A percentile compares a stretch with the other conserved stretches of the same genome.
Evolutionary conservation across 345 rosid species (phyloP).

Genomic region (Moricandia moricandioides): DNA sequence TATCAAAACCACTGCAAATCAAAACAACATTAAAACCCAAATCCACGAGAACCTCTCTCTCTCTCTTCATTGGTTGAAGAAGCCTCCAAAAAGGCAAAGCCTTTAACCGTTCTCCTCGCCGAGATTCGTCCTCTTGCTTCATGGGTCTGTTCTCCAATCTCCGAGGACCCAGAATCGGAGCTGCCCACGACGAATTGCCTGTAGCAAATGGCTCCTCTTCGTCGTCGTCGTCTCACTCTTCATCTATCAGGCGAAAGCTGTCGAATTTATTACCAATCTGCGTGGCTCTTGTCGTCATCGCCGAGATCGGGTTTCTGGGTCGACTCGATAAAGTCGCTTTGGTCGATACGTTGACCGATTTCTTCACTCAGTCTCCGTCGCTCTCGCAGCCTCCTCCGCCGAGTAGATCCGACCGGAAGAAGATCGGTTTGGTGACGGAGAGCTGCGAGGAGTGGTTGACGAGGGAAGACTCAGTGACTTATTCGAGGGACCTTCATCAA

Average conservation of each 20-base stretch:
- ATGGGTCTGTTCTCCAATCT: conserved; percentile 63
- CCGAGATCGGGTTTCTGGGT: conserved; percentile 79
- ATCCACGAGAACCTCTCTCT: not conserved
- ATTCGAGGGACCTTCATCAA: conserved; percentile 69
- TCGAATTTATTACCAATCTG: conserved; percentile 61
- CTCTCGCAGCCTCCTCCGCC: conserved; percentile 6
- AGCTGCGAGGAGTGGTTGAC: conserved; percentile 79
- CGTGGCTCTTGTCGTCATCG: conserved; percentile 62
- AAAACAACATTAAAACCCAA: conserved; percentile 1
- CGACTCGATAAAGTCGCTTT: conserved; percentile 65
- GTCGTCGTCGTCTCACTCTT: conserved; percentile 19
- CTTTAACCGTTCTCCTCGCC: not conserved
- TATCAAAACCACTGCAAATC: not conserved
- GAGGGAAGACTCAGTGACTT: conserved; percentile 59
- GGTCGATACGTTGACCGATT: conserved; percentile 70
- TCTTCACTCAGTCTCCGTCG: conserved; percentile 41
- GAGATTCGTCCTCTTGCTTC: conserved; percentile 18
- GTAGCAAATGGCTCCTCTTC: conserved; percentile 36
- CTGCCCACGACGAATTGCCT: conserved; percentile 42
- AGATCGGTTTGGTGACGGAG: conserved; percentile 29
- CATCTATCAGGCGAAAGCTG: conserved; percentile 49
- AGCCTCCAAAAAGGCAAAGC: not conserved
- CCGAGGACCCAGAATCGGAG: conserved; percentile 50
- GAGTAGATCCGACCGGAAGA: conserved; percentile 19
- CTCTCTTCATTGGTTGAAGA: not conserved